A percentile compares a stretch with the other conserved stretches of the same genome.
These are phyloP conservation scores for Crithidia sp. DNA, from an alignment of 208 protist species.

Conservation along the genomic window DNA sequence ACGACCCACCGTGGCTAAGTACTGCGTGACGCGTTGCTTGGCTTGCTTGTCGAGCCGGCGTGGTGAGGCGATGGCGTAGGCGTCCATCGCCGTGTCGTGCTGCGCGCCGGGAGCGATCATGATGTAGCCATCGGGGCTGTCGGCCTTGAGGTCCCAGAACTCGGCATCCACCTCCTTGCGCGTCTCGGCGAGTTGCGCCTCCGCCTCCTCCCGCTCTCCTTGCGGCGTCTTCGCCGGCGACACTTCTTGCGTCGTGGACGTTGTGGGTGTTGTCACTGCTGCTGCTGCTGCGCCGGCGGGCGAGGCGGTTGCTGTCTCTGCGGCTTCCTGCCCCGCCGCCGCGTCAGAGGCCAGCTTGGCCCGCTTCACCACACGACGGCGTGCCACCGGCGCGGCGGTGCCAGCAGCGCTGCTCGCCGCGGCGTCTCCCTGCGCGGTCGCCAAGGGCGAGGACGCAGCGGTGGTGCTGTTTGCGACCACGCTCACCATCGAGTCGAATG, in stretches of 20 bases:
- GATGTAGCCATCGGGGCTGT: constrained; percentile 78
- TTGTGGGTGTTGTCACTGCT: not conserved
- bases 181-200: not conserved
- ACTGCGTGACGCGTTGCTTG: constrained; percentile 62
- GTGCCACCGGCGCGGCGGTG: not conserved
- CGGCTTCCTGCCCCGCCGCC: not conserved
- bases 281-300: no score
- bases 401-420: not conserved
- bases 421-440: not conserved
- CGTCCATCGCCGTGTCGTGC: constrained; percentile 22
- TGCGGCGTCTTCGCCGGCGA: not conserved
- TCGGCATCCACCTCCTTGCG: constrained; percentile 46
- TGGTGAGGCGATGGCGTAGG: constrained; percentile 18
- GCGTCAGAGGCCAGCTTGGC: constrained; percentile 16
- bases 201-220: not conserved
- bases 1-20: constrained; percentile 73
- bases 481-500: not conserved
- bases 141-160: constrained; percentile 57
- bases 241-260: not conserved
- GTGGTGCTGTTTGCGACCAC: not conserved
- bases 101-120: constrained; percentile 55
- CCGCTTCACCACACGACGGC: constrained; percentile 38
- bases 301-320: not conserved
- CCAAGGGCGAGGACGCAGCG: not conserved
- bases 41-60: constrained; percentile 50